A percentile compares a stretch with the other conserved stretches of the same genome.
Conservation (phyloP, 805 yeast genomes). For the Ogataea salicorniae region DNA sequence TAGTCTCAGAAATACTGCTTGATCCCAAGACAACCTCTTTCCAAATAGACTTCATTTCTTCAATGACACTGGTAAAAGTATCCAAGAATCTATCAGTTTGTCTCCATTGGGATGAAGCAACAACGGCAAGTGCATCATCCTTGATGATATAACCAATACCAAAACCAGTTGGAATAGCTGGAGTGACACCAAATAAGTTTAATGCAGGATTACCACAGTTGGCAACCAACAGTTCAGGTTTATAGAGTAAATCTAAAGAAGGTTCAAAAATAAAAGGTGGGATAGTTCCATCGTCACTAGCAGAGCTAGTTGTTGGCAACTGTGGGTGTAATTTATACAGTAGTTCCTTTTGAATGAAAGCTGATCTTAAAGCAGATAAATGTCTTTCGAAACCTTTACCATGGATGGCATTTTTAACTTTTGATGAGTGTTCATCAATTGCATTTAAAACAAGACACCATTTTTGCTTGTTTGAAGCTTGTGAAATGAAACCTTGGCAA, state of each 20-base stretch:
- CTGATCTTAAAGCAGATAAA: conserved; percentile 56
- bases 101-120: conserved; percentile 56
- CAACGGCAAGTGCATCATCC: conserved; percentile 44
- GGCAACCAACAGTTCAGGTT: conserved; percentile 37
- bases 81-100: conserved; percentile 52
- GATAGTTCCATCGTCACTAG: conserved; percentile 19
- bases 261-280: conserved; percentile 45
- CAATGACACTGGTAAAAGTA: conserved; percentile 45
- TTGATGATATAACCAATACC: conserved; percentile 53
- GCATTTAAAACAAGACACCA: conserved; percentile 47
- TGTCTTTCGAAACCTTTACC: conserved; percentile 75
- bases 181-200: conserved; percentile 55
- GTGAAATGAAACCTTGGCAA: conserved; percentile 63
- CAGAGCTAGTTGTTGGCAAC: conserved; percentile 28
- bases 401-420: conserved; percentile 45
- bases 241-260: conserved; percentile 29
- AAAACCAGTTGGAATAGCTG: conserved; percentile 53
- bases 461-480: conserved; percentile 38
- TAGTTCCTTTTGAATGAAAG: conserved; percentile 43
- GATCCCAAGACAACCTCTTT: conserved; percentile 13
- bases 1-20: neutral
- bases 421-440: conserved; percentile 45
- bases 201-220: conserved; percentile 60
- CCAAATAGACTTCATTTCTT: conserved; percentile 39
- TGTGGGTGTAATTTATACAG: conserved; percentile 43